These are phyloP conservation scores for Calonectria pteridis DNA, from an alignment of 2,329 filamentous ascomycete species.

Conservation along the genomic window DNA sequence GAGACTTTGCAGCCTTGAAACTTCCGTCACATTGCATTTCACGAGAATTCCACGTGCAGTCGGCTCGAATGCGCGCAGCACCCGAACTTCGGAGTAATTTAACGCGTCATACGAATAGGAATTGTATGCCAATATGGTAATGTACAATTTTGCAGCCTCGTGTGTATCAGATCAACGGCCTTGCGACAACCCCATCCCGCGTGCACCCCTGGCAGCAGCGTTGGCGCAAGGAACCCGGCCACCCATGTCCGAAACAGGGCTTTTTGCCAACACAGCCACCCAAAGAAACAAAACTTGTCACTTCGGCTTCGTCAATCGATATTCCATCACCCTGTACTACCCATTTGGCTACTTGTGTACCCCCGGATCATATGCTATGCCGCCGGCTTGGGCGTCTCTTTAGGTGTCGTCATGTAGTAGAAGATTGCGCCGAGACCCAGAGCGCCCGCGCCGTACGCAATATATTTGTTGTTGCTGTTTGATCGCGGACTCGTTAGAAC, in stretches of 20 bases:
- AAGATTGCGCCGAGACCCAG: slow-evolving; percentile 33
- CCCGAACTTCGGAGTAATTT: background rate
- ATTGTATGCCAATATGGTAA: background rate
- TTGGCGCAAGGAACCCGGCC: background rate
- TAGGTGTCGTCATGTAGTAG: slow-evolving; percentile 28
- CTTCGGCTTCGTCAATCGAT: background rate
- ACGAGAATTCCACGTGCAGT: background rate
- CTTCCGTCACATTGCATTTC: background rate
- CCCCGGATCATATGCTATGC: slow-evolving; percentile 4
- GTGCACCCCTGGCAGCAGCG: background rate
- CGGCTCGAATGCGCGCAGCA: background rate
- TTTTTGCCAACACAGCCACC: background rate
- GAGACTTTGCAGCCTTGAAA: background rate
- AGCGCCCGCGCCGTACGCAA: slow-evolving; percentile 28
- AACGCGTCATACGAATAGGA: background rate
- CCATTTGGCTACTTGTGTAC: background rate
- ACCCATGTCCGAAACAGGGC: background rate
- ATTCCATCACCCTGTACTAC: background rate
- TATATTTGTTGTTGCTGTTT: slow-evolving; percentile 23
- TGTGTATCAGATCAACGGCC: background rate
- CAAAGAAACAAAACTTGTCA: background rate
- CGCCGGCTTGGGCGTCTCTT: slow-evolving; percentile 28
- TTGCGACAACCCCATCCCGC: background rate
- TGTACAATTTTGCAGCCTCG: background rate
- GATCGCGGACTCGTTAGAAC: background rate